Conservation (phyloP, 495 filamentous ascomycete genomes). For the Talaromyces stipitatus region DNA sequence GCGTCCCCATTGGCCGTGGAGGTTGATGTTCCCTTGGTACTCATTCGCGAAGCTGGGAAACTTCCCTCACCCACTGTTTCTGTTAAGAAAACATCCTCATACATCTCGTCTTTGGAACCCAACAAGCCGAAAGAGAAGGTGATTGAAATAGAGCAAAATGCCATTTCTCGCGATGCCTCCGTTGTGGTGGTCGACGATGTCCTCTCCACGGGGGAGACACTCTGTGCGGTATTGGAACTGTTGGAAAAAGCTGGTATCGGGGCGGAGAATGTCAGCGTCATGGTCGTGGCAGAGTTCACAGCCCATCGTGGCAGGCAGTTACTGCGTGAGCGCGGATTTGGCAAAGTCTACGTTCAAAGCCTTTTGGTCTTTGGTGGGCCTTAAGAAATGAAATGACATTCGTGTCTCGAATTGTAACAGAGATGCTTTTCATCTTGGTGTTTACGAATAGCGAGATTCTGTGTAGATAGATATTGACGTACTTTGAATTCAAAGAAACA, state of each 20-base stretch:
- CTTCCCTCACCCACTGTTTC: slow-evolving; percentile 52
- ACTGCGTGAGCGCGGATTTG: slow-evolving; percentile 48
- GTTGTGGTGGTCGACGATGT: slow-evolving; percentile 61
- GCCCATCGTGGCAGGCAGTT: slow-evolving; percentile 47
- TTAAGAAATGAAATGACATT: slow-evolving; percentile 16
- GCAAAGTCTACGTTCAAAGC: slow-evolving; percentile 46
- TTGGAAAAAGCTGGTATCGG: slow-evolving; percentile 37
- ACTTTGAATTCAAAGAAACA: too few species aligned
- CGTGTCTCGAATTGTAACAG: neutral
- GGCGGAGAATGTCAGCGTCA: slow-evolving; percentile 36
- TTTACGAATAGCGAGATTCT: too few species aligned
- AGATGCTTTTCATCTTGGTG: too few species aligned
- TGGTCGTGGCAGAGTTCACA: slow-evolving; percentile 58
- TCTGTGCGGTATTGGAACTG: slow-evolving; percentile 49
- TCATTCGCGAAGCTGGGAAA: slow-evolving; percentile 53
- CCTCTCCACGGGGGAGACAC: slow-evolving; percentile 51
- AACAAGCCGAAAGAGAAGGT: slow-evolving; percentile 25
- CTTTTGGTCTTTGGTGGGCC: slow-evolving; percentile 49
- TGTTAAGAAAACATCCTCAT: slow-evolving; percentile 39
- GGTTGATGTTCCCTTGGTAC: slow-evolving; percentile 38
- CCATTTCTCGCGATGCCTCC: slow-evolving; percentile 33
- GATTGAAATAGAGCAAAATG: slow-evolving; percentile 46
- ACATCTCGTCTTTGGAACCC: slow-evolving; percentile 45
- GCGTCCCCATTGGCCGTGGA: slow-evolving; percentile 44
- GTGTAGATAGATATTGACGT: too few species aligned